phyloP scores from a whole-genome alignment of 2,329 filamentous ascomycete species.

The Fusarium continuum region DNA sequence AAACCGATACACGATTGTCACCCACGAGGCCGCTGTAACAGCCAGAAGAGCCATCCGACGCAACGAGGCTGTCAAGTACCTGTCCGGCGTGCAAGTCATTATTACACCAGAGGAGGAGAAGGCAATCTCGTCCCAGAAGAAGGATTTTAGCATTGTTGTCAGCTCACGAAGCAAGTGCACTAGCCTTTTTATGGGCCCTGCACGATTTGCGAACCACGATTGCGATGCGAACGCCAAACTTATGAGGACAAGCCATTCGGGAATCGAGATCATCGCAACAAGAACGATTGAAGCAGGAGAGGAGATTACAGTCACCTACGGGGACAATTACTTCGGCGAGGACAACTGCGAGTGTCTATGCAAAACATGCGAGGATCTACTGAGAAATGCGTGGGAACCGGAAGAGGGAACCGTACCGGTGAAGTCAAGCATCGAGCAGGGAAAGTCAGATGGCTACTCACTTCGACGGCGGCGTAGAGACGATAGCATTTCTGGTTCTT shows the following conservation, averaged over 20 bases:
- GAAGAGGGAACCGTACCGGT: slow-evolving; percentile 57
- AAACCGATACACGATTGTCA: slow-evolving; percentile 92
- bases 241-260: slow-evolving; percentile 82
- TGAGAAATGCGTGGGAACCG: slow-evolving; percentile 84
- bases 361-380: slow-evolving; percentile 79
- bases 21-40: slow-evolving; percentile 86
- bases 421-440: slow-evolving; percentile 64
- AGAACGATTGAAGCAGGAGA: slow-evolving; percentile 86
- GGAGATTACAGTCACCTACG: slow-evolving; percentile 96
- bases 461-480: slow-evolving; percentile 64
- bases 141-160: slow-evolving; percentile 97
- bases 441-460: slow-evolving; percentile 59
- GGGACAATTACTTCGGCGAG: slow-evolving; percentile 94
- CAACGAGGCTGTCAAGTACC: slow-evolving; percentile 88
- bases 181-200: slow-evolving; percentile 92
- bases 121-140: slow-evolving; percentile 80
- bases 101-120: slow-evolving; percentile 93
- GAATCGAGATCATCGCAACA: slow-evolving; percentile 89
- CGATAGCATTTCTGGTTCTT: slow-evolving; percentile 59
- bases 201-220: slow-evolving; percentile 96
- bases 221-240: slow-evolving; percentile 91
- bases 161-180: slow-evolving; percentile 91
- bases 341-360: slow-evolving; percentile 96
- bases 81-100: slow-evolving; percentile 88
- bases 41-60: slow-evolving; percentile 81